Base-by-base conservation (phyloP, 176 grass and related monocot species). In the Phoenix dactylifera region DNA sequence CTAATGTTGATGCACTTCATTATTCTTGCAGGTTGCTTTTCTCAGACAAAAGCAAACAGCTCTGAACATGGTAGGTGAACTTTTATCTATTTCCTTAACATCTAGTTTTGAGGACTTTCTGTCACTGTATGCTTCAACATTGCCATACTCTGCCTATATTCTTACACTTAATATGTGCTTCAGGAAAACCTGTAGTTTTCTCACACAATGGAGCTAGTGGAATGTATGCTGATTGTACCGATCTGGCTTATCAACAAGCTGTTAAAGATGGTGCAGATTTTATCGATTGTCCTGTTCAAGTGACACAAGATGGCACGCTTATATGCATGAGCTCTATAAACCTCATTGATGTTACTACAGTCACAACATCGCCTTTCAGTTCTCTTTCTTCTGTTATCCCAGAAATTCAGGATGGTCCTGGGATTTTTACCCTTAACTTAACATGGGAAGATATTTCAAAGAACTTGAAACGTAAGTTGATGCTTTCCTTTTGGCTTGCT, bases 311-410 rank as follows among this genome's bases (percentile, higher is more conserved):
- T 64, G 51, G 69, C 61, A 44, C 70, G 52, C 72, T 67, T 62
- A 73, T 97, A 57, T 97, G 92, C 78, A 97, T 97, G 92, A 91
- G 92, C 79, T 82, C 78, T 6, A 66, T 85, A 50, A 65, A 85
- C 23, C 75, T 97, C 50, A 55, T 88, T 0, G 23, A 48, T 7
- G 67, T 57, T 50, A 97, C 87, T 2, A 78, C 77, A 52, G 87
- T 85, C 67, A 22, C 62, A 62, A 67, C 4, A 22, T 82, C 92
- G 58, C 0, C 0, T 28, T 97, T 88, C 50, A 73, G 66, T 49
- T 49, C 52, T 25, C 75, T 0, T 18, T 9, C 5, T 70, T 83
- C 75, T 51, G 3, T 48, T 22, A 1, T 90, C 61, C 55, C 51
- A 17, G 51, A 78, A 66, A 58, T 97, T 53, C 18, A 70, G 64